Evolutionary conservation across 2,329 filamentous ascomycete genomes (phyloP).

Genomic region (Cordyceps javanica): DNA sequence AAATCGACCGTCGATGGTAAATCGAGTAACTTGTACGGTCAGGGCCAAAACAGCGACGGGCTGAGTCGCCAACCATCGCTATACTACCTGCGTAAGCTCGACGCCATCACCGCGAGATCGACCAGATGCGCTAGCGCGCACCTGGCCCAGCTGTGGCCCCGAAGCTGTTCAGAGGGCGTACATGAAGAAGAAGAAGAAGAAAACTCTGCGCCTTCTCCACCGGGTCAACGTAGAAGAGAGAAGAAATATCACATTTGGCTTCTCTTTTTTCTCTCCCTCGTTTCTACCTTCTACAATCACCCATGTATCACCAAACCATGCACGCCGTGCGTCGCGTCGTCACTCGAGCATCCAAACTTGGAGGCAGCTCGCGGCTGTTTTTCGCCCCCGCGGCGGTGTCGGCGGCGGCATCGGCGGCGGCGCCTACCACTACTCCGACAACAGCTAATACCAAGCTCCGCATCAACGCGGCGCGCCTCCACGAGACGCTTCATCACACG

Average conservation of each 20-base stretch:
- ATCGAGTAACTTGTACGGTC: too few species aligned
- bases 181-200: neutral
- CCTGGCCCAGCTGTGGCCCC: neutral
- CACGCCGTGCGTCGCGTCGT: neutral
- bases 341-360: too few species aligned
- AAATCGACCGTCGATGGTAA: too few species aligned
- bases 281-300: neutral
- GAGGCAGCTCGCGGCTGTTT: neutral
- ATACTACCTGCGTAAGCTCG: too few species aligned
- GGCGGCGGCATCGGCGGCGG: slow-evolving; percentile 1
- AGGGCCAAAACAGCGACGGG: too few species aligned
- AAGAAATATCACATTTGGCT: neutral
- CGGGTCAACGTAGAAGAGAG: too few species aligned
- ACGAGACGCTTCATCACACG: slow-evolving; percentile 26
- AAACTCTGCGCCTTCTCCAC: neutral
- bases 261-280: neutral
- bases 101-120: too few species aligned
- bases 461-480: slow-evolving; percentile 24
- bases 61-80: too few species aligned
- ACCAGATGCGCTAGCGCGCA: neutral
- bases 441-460: too few species aligned
- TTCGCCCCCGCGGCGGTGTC: too few species aligned
- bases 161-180: neutral
- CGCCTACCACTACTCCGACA: too few species aligned
- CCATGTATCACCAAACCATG: neutral